Evolutionary conservation across 352 stramenopile species (phyloP), one percentile per base, ranked within the genome.

Genomic region (Pythium rishiriense): DNA sequence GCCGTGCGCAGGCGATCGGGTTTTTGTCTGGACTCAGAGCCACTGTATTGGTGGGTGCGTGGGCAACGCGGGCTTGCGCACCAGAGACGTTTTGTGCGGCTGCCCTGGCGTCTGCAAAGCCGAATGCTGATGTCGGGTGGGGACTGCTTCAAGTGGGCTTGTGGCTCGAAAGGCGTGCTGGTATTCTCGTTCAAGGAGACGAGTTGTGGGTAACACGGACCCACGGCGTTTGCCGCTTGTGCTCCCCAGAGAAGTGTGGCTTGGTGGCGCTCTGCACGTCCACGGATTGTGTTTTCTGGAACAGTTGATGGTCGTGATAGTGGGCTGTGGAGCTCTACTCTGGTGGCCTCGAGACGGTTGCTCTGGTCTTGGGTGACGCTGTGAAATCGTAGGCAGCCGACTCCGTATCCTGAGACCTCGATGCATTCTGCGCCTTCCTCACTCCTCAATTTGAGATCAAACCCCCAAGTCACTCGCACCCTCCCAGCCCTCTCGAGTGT

Each of bases 401-500:
- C 33, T 39, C 33, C 7, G 33, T 64, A 78, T 25, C 71, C 67
- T 50, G 75, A 78, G 66, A 47, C 21, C 41, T 6, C 2, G 39
- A 22, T 46, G 22, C 15, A 14, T 26, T 2, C 41, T 28, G 68
- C 61, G 5, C 73, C 41, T 24, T n/a, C n/a, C 41, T 25, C 41
- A 47, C 17, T 47, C 21, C 41, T 47, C 41, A 47, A 26, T 35
- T 37, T 35, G 26, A 31, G 26, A 22, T 31, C 46, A 52, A 31
- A 8, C 1, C 21, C 46, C 15, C 26, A 31, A 21, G 22, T 8
- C 55, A 17, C 17, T 64, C n/a, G 41, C 72, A 37, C 41, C 29
- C 68, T 9, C 15, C 60, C 14, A 42, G 69, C 28, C 62, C 19
- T 21, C 68, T 64, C 19, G 19, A 11, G 7, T n/a, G 19, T 17